Evolutionary conservation across 1,284 basidiomycete genomes (phyloP).

Genomic region (Cutaneotrichosporon arboriforme): DNA sequence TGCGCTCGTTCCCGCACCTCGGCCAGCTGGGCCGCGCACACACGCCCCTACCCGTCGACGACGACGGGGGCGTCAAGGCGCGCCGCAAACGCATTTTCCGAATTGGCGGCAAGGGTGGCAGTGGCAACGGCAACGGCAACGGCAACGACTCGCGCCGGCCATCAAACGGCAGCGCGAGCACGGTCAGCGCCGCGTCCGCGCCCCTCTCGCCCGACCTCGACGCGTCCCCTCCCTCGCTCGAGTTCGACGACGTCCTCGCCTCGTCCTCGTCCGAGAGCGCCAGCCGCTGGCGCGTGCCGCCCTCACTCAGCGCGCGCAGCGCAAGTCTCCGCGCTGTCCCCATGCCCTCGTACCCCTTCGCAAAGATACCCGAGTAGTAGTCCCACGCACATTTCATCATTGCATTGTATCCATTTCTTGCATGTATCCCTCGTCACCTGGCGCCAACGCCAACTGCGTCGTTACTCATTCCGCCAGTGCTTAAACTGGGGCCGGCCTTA

Average conservation of each 20-base stretch:
- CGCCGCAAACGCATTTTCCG: constrained; percentile 68
- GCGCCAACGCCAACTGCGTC: no score
- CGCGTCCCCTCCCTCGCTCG: constrained; percentile 17
- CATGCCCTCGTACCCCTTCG: constrained; percentile 33
- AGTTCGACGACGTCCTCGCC: constrained; percentile 12
- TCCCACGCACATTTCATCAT: not conserved
- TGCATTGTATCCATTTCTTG: not conserved
- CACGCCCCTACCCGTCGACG: constrained; percentile 22
- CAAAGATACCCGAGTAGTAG: constrained; percentile 20
- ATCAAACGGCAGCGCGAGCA: not conserved
- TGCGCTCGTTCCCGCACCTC: constrained; percentile 69
- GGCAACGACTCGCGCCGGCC: not conserved
- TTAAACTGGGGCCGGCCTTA: no score
- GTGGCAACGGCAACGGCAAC: constrained; percentile 1
- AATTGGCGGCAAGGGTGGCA: constrained; percentile 49
- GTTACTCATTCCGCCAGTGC: no score
- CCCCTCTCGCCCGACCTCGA: constrained; percentile 10
- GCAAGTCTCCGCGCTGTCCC: not conserved
- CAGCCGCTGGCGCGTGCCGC: constrained; percentile 6
- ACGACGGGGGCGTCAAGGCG: constrained; percentile 55
- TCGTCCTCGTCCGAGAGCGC: constrained; percentile 11
- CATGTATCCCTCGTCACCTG: not conserved
- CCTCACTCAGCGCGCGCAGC: not conserved
- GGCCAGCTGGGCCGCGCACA: constrained; percentile 15
- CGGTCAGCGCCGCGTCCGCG: not conserved